Evolutionary conservation across 2,329 filamentous ascomycete species (phyloP).

Genomic region (Alternaria sp.): DNA sequence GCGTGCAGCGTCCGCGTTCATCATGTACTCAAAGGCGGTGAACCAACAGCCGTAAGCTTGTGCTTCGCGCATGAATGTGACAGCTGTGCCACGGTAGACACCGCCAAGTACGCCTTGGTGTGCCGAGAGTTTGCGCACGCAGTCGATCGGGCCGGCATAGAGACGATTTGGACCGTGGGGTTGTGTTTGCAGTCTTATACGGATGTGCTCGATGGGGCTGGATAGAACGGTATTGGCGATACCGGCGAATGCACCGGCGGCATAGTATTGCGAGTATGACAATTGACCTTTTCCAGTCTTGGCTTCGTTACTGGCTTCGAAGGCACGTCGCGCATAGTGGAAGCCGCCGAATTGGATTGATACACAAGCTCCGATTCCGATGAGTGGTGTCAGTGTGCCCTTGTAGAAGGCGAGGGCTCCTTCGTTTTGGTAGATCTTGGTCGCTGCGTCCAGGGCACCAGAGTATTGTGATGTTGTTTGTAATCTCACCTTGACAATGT

Average conservation of each 20-base stretch:
- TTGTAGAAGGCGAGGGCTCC: conserved; percentile 96
- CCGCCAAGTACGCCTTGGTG: conserved; percentile 73
- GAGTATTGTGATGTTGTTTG: conserved; percentile 87
- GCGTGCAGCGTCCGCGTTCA: conserved; percentile 84
- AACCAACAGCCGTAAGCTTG: conserved; percentile 98
- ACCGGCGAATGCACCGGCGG: conserved; percentile 89
- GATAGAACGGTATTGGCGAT: conserved; percentile 88
- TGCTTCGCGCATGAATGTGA: conserved; percentile 87
- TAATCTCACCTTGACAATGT: conserved; percentile 85
- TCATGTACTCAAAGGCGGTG: conserved; percentile 91
- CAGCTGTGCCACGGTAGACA: conserved; percentile 84
- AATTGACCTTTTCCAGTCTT: conserved; percentile 60
- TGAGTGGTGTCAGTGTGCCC: conserved; percentile 89
- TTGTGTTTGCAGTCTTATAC: conserved; percentile 94
- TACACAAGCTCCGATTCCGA: conserved; percentile 93
- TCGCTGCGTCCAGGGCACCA: conserved; percentile 79
- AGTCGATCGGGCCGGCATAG: conserved; percentile 87
- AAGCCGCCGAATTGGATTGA: conserved; percentile 99
- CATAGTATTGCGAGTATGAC: conserved; percentile 85
- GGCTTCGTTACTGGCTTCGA: conserved; percentile 74
- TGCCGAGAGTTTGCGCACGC: conserved; percentile 79
- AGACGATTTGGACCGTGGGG: conserved; percentile 81
- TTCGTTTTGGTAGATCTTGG: conserved; percentile 85
- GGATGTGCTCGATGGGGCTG: conserved; percentile 93
- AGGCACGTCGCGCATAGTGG: conserved; percentile 84